These are phyloP conservation scores for Marchantia paleacea DNA, from an alignment of 225 moss, liverwort and hornwort species.

Conservation along the genomic window DNA sequence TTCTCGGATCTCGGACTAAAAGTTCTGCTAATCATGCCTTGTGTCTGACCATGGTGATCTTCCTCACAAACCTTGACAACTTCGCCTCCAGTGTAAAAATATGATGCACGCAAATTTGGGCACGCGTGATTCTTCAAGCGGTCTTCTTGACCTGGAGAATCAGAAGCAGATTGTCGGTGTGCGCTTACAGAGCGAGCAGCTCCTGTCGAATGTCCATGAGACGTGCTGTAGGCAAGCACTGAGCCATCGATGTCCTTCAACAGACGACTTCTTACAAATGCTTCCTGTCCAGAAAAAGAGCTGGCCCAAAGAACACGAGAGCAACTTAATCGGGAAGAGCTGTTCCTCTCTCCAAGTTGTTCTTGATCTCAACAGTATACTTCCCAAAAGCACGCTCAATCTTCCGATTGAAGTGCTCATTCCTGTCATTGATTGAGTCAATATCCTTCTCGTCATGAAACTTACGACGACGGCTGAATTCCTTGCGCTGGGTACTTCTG, in stretches of 20 bases:
- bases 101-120: not conserved
- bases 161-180: not conserved
- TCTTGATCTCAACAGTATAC: constrained; percentile 98
- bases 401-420: constrained; percentile 99
- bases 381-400: constrained; percentile 98
- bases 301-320: not conserved
- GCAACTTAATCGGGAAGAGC: constrained; percentile 80
- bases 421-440: constrained; percentile 96
- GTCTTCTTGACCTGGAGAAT: not conserved
- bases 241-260: not conserved
- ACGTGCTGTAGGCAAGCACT: not conserved
- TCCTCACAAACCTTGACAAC: not conserved
- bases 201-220: not conserved
- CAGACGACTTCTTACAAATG: not conserved
- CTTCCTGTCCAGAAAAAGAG: not conserved
- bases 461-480: constrained; percentile 96
- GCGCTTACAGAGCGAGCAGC: not conserved
- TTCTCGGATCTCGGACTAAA: not conserved
- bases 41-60: not conserved
- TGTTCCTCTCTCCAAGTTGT: constrained; percentile 98
- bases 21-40: not conserved
- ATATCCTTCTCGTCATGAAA: constrained; percentile 99
- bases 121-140: not conserved
- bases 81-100: not conserved
- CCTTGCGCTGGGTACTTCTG: constrained; percentile 72